Base-by-base conservation (phyloP, 1,284 basidiomycete species). In the Ceratobasidium sp. region DNA sequence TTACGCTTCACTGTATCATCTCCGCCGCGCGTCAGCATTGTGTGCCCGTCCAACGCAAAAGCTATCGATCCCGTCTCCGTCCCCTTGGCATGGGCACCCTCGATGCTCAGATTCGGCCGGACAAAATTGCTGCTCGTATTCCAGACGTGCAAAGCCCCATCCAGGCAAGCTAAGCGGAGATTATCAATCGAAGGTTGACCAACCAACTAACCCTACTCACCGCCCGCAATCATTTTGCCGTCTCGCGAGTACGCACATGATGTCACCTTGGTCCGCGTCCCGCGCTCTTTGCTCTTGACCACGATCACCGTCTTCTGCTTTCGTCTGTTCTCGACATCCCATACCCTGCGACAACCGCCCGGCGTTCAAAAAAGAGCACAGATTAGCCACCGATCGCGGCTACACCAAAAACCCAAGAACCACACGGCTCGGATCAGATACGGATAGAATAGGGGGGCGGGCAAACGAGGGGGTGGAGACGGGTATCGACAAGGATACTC, bases 271-370 rank as follows among this genome's bases (percentile, higher is more conserved):
- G 97, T 98, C 77, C 96, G 87, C 19, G 94, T 92, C n/a, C 98
- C 98, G 63, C 96, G 87, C 78, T 97, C 95, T 81, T 97, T 98
- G 22, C 94, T 96, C 83, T 96, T 97, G 78, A 98, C 92, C 11
- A 98, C 95, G 78, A 99, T 96, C 43, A 98, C 94, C 0, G 89
- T 88, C 83, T 95, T 95, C 81, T 98, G 96, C 81, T 96, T 96
- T 59, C 91, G 88, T 79, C 89, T 92, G 79, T 94, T 89, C 79
- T 93, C 92, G 9, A 91, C 88, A 78, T 98, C 92, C 98, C 98
- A 99, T 81, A 99, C 92, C 74, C 95, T 95, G 29, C 65, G 78
- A 71, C n/a, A 69, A 19, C 53, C 68, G 34, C 68, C 46, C 39
- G 54, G 49, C 46, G 56, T 64, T 54, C 58, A 71, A 62, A 56